phyloP scores from a whole-genome alignment of 176 grass and related monocot genomes.

The Poa annua region DNA sequence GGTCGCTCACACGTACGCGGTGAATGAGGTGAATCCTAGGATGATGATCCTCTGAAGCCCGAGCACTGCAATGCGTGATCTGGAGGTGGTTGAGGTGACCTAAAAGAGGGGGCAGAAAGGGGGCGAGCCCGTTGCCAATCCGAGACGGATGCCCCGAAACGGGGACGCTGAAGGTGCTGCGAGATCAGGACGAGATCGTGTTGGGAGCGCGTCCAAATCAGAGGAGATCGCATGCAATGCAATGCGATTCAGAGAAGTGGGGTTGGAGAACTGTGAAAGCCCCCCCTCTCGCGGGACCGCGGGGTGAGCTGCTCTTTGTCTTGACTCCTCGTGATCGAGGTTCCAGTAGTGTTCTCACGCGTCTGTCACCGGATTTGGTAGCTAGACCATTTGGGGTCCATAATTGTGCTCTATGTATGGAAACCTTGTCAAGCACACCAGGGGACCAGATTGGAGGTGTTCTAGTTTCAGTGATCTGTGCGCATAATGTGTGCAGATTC shows the following conservation, averaged over 20 bases:
- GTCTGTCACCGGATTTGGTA: constrained; percentile 2
- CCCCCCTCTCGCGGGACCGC: not conserved
- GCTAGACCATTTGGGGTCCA: constrained; percentile 23
- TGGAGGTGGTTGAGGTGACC: constrained; percentile 10
- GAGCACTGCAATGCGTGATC: constrained; percentile 6
- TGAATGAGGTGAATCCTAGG: constrained; percentile 34
- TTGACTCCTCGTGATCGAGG: not conserved
- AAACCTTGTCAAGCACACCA: constrained; percentile 26
- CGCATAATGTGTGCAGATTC: not conserved
- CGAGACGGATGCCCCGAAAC: constrained; percentile 36
- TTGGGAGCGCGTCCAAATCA: constrained; percentile 48
- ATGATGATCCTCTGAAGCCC: constrained; percentile 14
- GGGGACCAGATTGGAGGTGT: constrained; percentile 18
- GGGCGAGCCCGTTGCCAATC: constrained; percentile 37
- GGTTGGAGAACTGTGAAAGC: constrained; percentile 3
- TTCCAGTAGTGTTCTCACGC: not conserved
- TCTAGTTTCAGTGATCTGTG: not conserved
- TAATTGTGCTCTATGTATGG: constrained; percentile 33
- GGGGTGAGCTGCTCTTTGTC: constrained; percentile 36
- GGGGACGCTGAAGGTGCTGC: not conserved
- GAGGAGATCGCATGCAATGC: constrained; percentile 33
- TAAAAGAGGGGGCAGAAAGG: constrained; percentile 48
- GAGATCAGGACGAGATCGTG: constrained; percentile 54
- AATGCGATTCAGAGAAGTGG: not conserved
- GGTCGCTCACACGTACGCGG: constrained; percentile 51